These are phyloP conservation scores for Colletotrichum sublineola DNA, from an alignment of 2,329 filamentous ascomycete species.

Conservation along the genomic window DNA sequence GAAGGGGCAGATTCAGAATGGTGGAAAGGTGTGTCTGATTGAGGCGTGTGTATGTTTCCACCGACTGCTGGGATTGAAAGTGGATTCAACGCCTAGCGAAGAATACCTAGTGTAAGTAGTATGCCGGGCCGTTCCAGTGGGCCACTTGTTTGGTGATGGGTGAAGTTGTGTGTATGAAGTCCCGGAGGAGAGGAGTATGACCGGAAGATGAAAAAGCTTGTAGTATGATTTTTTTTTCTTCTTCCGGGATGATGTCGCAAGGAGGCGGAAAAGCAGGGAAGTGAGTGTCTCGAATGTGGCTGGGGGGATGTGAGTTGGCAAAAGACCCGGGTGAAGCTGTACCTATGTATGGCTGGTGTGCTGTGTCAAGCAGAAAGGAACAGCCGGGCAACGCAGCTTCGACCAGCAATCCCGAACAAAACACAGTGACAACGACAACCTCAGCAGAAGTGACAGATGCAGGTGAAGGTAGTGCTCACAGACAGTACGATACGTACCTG, in stretches of 20 bases:
- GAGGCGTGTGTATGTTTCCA: slow-evolving; percentile 35
- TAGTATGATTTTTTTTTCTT: slow-evolving; percentile 6
- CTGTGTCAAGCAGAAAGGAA: slow-evolving; percentile 31
- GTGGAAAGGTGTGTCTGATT: slow-evolving; percentile 21
- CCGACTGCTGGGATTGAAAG: slow-evolving; percentile 30
- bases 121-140: slow-evolving; percentile 31
- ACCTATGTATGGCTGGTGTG: not conserved
- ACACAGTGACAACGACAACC: slow-evolving; percentile 22
- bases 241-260: slow-evolving; percentile 38
- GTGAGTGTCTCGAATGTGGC: slow-evolving; percentile 46
- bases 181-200: not conserved
- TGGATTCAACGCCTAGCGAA: slow-evolving; percentile 35
- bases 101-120: slow-evolving; percentile 19
- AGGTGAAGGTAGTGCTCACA: slow-evolving; percentile 17
- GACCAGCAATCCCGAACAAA: not conserved
- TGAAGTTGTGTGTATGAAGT: slow-evolving; percentile 11
- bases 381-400: slow-evolving; percentile 32
- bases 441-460: not conserved
- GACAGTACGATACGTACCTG: slow-evolving; percentile 28
- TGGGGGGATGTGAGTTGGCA: slow-evolving; percentile 41
- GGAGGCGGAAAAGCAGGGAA: slow-evolving; percentile 47
- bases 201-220: slow-evolving; percentile 12
- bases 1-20: slow-evolving; percentile 33
- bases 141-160: slow-evolving; percentile 32
- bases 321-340: slow-evolving; percentile 21